Conservation (phyloP, 495 filamentous ascomycete species). For the Mytilinidion resinicola region DNA sequence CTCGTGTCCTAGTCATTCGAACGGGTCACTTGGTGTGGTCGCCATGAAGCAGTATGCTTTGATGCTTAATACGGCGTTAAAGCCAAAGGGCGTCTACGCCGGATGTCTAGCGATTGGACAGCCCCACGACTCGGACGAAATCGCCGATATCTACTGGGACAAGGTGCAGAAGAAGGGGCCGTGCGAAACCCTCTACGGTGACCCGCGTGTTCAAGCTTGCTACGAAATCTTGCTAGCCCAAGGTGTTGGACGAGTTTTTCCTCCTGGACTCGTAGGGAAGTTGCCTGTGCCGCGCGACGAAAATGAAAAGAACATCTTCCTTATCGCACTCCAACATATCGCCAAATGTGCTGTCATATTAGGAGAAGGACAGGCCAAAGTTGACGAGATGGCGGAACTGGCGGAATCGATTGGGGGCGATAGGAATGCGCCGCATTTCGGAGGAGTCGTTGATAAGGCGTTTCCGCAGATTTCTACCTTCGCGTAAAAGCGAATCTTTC, state of each 20-base stretch:
- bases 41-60: neutral
- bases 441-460: neutral
- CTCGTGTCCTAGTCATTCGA: neutral
- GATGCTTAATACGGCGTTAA: neutral
- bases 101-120: neutral
- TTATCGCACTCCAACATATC: neutral
- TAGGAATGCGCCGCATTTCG: neutral
- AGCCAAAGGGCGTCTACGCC: neutral
- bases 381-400: neutral
- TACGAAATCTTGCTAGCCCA: neutral
- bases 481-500: neutral
- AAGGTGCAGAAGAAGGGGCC: neutral
- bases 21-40: neutral
- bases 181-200: neutral
- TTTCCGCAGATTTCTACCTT: neutral
- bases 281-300: neutral
- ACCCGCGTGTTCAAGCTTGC: neutral
- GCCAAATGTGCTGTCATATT: neutral
- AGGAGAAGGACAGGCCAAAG: neutral
- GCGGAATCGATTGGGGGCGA: neutral
- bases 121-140: neutral
- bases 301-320: neutral
- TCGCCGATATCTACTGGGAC: neutral
- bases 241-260: neutral
- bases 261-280: neutral